These are phyloP conservation scores for Calonectria leucothoes DNA, from an alignment of 2,329 filamentous ascomycete species.

Conservation along the genomic window DNA sequence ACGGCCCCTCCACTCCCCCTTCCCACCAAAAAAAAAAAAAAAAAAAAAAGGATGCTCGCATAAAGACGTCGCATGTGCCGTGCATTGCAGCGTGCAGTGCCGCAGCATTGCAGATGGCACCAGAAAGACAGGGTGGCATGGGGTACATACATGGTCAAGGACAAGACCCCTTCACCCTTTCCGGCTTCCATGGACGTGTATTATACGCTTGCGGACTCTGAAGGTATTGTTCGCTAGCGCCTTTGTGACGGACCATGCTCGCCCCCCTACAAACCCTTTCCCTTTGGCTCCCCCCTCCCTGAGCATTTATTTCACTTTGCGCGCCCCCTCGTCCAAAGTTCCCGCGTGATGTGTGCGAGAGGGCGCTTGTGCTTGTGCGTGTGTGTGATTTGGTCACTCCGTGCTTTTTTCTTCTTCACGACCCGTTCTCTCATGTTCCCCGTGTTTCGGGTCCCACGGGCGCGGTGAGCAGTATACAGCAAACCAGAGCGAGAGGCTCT, in stretches of 20 bases:
- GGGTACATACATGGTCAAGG: neutral
- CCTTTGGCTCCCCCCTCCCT: neutral
- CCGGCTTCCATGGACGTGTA: neutral
- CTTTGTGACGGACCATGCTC: neutral
- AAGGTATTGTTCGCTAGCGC: neutral
- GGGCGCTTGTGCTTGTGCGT: neutral
- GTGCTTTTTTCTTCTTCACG: neutral
- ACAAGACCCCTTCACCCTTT: neutral
- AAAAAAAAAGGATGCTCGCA: too few species aligned
- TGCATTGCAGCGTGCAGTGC: slow-evolving; percentile 8
- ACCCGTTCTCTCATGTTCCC: too few species aligned
- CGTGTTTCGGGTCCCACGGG: neutral
- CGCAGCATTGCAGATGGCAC: neutral
- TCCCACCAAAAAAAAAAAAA: neutral
- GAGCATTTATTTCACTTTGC: too few species aligned
- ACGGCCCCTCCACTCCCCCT: too few species aligned
- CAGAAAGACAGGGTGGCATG: neutral
- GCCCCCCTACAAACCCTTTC: neutral
- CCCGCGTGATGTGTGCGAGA: neutral
- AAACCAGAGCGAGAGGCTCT: neutral
- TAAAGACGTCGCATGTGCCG: slow-evolving; percentile 4
- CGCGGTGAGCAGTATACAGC: neutral
- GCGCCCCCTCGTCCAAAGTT: neutral
- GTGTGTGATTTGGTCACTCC: neutral
- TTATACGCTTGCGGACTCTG: neutral